A percentile compares a stretch with the other conserved stretches of the same genome.
phyloP scores from a whole-genome alignment of 371 early-diverging fungal species.

The Syncephalastrum racemosum region DNA sequence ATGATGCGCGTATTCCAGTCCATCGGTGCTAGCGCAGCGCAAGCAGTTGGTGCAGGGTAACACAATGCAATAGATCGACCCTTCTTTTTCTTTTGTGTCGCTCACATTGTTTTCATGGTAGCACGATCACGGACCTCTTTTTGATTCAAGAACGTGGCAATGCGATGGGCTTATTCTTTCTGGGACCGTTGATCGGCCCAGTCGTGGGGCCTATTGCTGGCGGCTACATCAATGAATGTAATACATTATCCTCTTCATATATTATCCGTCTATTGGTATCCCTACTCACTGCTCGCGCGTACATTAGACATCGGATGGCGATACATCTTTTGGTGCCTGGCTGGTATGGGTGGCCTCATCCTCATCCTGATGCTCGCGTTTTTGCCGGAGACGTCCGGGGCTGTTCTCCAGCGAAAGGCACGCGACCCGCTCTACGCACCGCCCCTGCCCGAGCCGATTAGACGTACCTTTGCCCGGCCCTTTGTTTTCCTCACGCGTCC shows the following conservation, averaged over 20 bases:
- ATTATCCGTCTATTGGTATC: slow-evolving; percentile 37
- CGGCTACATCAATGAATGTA: slow-evolving; percentile 48
- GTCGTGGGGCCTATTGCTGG: slow-evolving; percentile 48
- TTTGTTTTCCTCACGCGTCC: slow-evolving; percentile 43
- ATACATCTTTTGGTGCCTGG: slow-evolving; percentile 64
- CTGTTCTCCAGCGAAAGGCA: slow-evolving; percentile 14
- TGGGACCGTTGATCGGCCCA: slow-evolving; percentile 61
- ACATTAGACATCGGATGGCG: slow-evolving; percentile 59
- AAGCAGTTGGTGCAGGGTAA: slow-evolving; percentile 74
- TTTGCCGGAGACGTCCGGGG: slow-evolving; percentile 62
- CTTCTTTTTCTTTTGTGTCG: neutral
- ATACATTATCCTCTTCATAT: neutral
- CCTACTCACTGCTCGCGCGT: slow-evolving; percentile 45
- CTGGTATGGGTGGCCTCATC: slow-evolving; percentile 55
- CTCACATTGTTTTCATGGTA: slow-evolving; percentile 4
- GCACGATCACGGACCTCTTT: slow-evolving; percentile 38
- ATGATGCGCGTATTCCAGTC: slow-evolving; percentile 68
- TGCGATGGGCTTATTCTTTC: slow-evolving; percentile 60
- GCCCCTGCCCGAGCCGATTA: slow-evolving; percentile 5
- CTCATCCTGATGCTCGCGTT: slow-evolving; percentile 59
- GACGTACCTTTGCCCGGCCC: slow-evolving; percentile 33
- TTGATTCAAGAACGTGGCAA: slow-evolving; percentile 43
- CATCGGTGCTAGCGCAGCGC: slow-evolving; percentile 69
- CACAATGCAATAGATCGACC: neutral
- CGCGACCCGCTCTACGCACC: slow-evolving; percentile 1